A percentile compares a stretch with the other conserved stretches of the same genome.
phyloP scores from a whole-genome alignment of 2,329 filamentous ascomycete species.

The Trichoderma arundinaceum region DNA sequence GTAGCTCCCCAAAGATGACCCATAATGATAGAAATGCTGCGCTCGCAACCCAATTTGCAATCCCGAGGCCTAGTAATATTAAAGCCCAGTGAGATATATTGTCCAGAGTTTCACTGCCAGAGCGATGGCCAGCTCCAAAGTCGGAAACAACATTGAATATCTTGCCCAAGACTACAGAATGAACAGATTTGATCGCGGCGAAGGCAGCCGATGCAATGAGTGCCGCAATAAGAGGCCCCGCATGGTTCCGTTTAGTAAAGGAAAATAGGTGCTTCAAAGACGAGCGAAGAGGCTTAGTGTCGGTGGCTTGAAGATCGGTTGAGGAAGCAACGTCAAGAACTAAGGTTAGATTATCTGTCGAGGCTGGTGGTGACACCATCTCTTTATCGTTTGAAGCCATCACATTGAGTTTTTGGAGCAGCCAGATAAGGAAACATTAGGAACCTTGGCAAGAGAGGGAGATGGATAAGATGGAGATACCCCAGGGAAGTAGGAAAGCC shows the following conservation, averaged over 20 bases:
- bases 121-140: conserved; percentile 63
- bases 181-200: conserved; percentile 67
- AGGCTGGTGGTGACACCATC: not conserved
- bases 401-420: not conserved
- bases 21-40: conserved; percentile 71
- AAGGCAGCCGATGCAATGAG: conserved; percentile 61
- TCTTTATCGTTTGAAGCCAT: conserved; percentile 27
- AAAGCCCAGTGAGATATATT: conserved; percentile 65
- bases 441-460: not conserved
- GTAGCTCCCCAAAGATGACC: conserved; percentile 79
- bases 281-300: conserved; percentile 30
- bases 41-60: conserved; percentile 69
- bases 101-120: conserved; percentile 56
- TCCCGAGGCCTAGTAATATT: conserved; percentile 67
- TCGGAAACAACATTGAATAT: conserved; percentile 74
- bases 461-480: not conserved
- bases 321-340: conserved; percentile 9
- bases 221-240: conserved; percentile 59
- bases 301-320: not conserved
- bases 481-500: not conserved
- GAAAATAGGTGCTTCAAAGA: conserved; percentile 64
- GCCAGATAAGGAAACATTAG: not conserved
- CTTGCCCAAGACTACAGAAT: conserved; percentile 74
- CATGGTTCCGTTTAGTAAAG: conserved; percentile 71
- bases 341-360: not conserved